Conservation (phyloP, 1,139 yeast species). For the Candida gigantensis region DNA sequence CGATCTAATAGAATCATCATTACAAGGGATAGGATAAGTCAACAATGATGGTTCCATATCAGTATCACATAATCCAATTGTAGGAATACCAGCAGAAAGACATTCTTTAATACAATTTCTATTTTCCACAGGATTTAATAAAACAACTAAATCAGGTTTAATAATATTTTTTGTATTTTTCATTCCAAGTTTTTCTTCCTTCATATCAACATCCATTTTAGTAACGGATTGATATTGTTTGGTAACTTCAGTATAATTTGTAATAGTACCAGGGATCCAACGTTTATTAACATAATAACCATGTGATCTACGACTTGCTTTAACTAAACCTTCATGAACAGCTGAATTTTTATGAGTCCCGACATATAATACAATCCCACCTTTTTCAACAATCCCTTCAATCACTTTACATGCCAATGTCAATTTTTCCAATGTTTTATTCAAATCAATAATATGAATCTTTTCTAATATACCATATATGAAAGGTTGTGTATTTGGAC, state of each 20-base stretch:
- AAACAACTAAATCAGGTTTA: constrained; percentile 85
- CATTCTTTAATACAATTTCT: constrained; percentile 83
- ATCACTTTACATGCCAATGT: constrained; percentile 80
- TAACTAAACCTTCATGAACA: constrained; percentile 71
- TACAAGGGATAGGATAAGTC: constrained; percentile 94
- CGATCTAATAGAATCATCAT: constrained; percentile 89
- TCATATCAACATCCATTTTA: constrained; percentile 42
- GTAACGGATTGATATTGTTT: constrained; percentile 69
- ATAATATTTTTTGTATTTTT: constrained; percentile 44
- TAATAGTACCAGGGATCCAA: constrained; percentile 95
- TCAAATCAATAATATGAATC: constrained; percentile 84
- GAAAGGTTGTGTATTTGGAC: constrained; percentile 85
- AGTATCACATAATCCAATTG: constrained; percentile 91
- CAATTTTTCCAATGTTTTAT: constrained; percentile 73
- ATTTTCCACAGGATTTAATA: constrained; percentile 87
- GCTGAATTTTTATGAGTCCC: constrained; percentile 67
- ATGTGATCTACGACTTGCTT: constrained; percentile 73
- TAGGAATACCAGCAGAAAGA: constrained; percentile 79
- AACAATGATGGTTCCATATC: constrained; percentile 88
- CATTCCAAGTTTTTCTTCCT: constrained; percentile 49
- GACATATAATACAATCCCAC: constrained; percentile 81
- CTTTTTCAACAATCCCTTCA: constrained; percentile 77
- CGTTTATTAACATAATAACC: constrained; percentile 83
- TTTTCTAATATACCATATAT: constrained; percentile 88
- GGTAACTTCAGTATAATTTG: constrained; percentile 79